Conservation (phyloP, 441 rosid species). For the Brassica hybrid region DNA sequence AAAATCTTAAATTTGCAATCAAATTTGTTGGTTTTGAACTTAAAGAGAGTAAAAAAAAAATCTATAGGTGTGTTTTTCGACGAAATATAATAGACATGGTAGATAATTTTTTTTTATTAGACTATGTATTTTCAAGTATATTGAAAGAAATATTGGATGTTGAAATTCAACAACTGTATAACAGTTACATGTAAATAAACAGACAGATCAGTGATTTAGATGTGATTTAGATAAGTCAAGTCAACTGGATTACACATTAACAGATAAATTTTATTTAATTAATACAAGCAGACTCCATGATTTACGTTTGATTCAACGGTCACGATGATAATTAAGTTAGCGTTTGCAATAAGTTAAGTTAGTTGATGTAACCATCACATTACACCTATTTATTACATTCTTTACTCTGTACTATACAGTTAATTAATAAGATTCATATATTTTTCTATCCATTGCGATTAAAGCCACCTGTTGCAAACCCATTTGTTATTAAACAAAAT, state of each 20-base stretch:
- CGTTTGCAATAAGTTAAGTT: constrained; percentile 34
- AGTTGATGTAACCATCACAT: constrained; percentile 35
- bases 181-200: background rate
- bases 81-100: background rate
- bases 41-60: background rate
- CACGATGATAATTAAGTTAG: constrained; percentile 31
- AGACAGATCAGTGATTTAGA: constrained; percentile 16
- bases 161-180: background rate
- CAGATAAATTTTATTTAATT: constrained; percentile 13
- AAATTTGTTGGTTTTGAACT: no score
- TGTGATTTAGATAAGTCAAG: constrained; percentile 34
- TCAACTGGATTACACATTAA: constrained; percentile 34
- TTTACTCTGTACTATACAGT: background rate
- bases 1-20: no score
- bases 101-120: background rate
- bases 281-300: constrained; percentile 28
- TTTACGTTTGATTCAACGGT: constrained; percentile 34
- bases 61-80: background rate
- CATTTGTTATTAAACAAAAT: constrained; percentile 1
- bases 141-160: no score
- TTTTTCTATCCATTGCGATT: background rate
- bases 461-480: constrained; percentile 16
- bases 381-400: constrained; percentile 7
- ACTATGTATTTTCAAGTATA: background rate
- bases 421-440: background rate